phyloP scores from a whole-genome alignment of 1,284 basidiomycete genomes.

The Ceratobasidium sp. region DNA sequence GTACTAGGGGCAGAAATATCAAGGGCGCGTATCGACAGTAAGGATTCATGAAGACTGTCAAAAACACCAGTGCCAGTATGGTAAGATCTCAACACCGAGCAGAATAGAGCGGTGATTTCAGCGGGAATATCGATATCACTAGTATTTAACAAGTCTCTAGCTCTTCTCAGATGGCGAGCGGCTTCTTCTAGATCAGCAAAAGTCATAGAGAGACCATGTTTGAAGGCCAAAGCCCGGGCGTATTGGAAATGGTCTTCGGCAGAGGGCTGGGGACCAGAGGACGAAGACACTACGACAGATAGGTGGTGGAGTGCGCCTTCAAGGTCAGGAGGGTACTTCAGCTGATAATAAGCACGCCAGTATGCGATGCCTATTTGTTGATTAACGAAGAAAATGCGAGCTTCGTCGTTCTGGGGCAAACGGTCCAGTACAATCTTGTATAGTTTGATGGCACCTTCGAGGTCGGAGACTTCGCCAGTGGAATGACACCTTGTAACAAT shows the following conservation, averaged over 20 bases:
- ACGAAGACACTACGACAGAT: neutral
- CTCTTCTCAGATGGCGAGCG: neutral
- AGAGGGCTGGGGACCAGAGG: neutral
- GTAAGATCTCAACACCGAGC: neutral
- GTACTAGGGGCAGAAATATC: neutral
- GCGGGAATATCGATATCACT: neutral
- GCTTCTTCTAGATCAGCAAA: neutral
- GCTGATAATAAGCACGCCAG: neutral
- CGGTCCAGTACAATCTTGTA: neutral
- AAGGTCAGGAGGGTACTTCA: neutral
- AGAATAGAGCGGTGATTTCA: neutral
- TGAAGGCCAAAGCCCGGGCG: neutral
- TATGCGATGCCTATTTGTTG: neutral
- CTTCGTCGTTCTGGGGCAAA: neutral
- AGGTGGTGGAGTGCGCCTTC: neutral
- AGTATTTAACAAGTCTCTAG: neutral
- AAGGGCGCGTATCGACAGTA: neutral
- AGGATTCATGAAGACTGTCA: neutral
- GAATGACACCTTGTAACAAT: neutral
- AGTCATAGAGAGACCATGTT: neutral
- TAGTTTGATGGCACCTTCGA: neutral
- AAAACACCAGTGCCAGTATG: neutral
- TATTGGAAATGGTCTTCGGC: neutral
- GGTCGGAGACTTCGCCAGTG: neutral
- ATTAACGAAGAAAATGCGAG: neutral